Base-by-base conservation (phyloP, 2,329 filamentous ascomycete genomes). In the Didymella segeticola region DNA sequence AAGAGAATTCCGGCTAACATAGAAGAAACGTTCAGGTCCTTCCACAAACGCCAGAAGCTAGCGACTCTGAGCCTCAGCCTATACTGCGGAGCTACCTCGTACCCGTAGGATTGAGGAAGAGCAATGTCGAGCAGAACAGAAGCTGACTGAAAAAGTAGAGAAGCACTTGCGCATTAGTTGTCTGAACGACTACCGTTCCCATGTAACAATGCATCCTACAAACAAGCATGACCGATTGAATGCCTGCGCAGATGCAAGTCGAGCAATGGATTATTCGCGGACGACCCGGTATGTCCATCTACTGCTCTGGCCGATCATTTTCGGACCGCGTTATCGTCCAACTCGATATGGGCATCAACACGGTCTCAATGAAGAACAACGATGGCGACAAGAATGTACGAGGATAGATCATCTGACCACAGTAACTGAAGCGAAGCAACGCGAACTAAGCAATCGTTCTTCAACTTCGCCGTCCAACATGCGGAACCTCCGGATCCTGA, bases 401-500 rank as follows among this genome's bases (percentile, higher is more conserved):
- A 38, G 34, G 22, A 25, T 22, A 30, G 14, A 17, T 39, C 26
- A 39, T 48, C 31, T 43, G 31, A 47, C 23, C 20, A 9, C 22
- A 33, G 12, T 8, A 17, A 33, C 29, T 53, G 15, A 22, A 25
- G 33, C 31, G 20, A 5, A 20, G 22, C 20, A 31, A 6, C 22
- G 19, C 38, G 26, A 17, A n/a, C 14, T 23, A 27, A 47, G 14
- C n/a, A 19, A n/a, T 19, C 14, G 26, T 33, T 3, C 5, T 19
- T 38, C 15, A 27, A 20, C 20, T 14, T 53, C 30, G 45, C 45
- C 43, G 31, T 47, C 15, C 36, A 27, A 19, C 31, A 12, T 38
- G 17, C 43, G 45, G 45, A 54, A 15, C 8, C 14, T 15, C 27
- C 34, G 34, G 34, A 30, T 48, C 39, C 19, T 41, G 34, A 46